Evolutionary conservation across 306 rosid genomes (phyloP).

Genomic region (Cicer cuneatum): DNA sequence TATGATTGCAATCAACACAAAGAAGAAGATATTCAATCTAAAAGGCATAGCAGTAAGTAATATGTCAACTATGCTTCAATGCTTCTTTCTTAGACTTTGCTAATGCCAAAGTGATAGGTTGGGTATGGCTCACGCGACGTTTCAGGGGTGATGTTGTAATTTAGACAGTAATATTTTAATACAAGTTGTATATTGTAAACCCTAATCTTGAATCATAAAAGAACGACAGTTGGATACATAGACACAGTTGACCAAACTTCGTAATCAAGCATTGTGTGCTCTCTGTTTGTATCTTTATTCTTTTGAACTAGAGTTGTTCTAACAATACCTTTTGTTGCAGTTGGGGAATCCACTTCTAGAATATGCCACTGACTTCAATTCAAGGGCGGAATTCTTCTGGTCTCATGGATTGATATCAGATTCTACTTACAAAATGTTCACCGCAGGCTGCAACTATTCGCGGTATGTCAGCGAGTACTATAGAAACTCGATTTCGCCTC

Average conservation of each 20-base stretch:
- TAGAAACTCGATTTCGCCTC: slow-evolving; percentile 50
- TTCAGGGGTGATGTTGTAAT: too few species aligned
- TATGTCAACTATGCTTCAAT: background rate
- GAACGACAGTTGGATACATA: too few species aligned
- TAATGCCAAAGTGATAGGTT: too few species aligned
- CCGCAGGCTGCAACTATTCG: slow-evolving; percentile 52
- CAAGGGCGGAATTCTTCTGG: slow-evolving; percentile 62
- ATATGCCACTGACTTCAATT: slow-evolving; percentile 56
- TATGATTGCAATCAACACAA: slow-evolving; percentile 59
- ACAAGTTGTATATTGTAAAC: too few species aligned
- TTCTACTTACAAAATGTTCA: slow-evolving; percentile 56
- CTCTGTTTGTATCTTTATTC: too few species aligned
- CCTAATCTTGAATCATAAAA: too few species aligned
- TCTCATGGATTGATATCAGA: slow-evolving; percentile 65
- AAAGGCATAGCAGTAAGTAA: slow-evolving; percentile 76
- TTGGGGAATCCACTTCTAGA: slow-evolving; percentile 62
- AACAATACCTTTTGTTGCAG: slow-evolving; percentile 32
- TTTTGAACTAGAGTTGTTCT: too few species aligned
- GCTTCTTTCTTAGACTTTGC: background rate
- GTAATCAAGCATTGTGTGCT: too few species aligned
- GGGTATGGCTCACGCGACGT: too few species aligned
- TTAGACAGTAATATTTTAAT: too few species aligned
- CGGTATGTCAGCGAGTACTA: slow-evolving; percentile 55
- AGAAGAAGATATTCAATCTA: slow-evolving; percentile 56
- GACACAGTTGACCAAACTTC: too few species aligned